A percentile compares a stretch with the other conserved stretches of the same genome.
Evolutionary conservation across 441 rosid species (phyloP).

Genomic region (Populus hybrid): DNA sequence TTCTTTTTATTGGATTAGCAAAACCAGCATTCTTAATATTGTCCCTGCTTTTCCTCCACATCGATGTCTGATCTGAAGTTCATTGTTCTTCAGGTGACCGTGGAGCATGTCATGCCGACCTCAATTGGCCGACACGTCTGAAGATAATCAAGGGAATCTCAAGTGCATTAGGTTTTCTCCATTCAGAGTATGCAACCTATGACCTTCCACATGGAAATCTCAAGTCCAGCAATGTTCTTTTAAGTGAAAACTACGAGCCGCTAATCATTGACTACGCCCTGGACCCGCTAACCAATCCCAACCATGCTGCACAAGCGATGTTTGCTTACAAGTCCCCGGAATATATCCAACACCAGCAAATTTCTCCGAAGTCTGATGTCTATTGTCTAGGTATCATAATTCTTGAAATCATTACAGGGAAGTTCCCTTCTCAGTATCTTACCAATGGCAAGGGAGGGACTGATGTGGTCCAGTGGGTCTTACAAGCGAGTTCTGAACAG

Average conservation of each 20-base stretch:
- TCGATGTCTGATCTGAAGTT: background rate
- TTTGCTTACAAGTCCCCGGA: conserved; percentile 76
- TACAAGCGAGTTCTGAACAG: conserved; percentile 38
- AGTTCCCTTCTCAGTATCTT: conserved; percentile 76
- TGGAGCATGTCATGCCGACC: conserved; percentile 51
- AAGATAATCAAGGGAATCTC: conserved; percentile 69
- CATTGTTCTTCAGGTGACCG: conserved; percentile 54
- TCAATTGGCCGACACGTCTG: conserved; percentile 68
- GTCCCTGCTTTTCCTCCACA: background rate
- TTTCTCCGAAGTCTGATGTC: conserved; percentile 72
- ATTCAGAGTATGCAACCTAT: conserved; percentile 45
- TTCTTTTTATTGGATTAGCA: no score
- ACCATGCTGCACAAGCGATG: conserved; percentile 45
- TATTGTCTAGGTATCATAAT: conserved; percentile 73
- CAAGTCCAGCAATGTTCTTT: conserved; percentile 80
- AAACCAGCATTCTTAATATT: no score
- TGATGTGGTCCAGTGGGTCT: conserved; percentile 67
- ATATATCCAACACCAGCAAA: conserved; percentile 31
- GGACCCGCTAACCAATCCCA: conserved; percentile 49
- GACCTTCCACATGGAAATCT: conserved; percentile 93
- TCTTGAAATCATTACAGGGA: conserved; percentile 73
- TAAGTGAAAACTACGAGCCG: conserved; percentile 52
- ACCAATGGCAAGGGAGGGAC: conserved; percentile 65
- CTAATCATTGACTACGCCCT: conserved; percentile 63
- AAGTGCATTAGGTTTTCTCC: conserved; percentile 60